Evolutionary conservation across 2,329 filamentous ascomycete species (phyloP).

Genomic region (Hymenoscyphus repandus): DNA sequence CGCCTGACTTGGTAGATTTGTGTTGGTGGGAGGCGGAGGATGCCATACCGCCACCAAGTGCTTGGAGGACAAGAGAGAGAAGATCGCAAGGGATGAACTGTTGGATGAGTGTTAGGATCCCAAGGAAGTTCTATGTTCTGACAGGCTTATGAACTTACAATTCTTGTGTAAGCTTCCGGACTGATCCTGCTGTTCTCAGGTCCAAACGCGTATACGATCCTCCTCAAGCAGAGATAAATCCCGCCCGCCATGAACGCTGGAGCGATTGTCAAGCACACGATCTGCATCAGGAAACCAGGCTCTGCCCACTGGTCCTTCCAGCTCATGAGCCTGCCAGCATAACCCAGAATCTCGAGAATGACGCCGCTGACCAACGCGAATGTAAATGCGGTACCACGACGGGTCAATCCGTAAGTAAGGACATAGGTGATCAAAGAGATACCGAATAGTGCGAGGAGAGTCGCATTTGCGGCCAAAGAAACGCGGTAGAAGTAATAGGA

Average conservation of each 20-base stretch:
- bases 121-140: no score
- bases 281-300: conserved; percentile 48
- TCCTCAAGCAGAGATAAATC: conserved; percentile 56
- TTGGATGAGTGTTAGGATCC: conserved; percentile 21
- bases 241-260: conserved; percentile 61
- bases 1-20: conserved; percentile 36
- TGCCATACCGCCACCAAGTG: conserved; percentile 49
- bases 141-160: no score
- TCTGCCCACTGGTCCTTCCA: conserved; percentile 47
- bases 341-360: conserved; percentile 52
- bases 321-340: conserved; percentile 51
- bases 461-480: conserved; percentile 45
- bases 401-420: conserved; percentile 37
- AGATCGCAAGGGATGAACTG: conserved; percentile 61
- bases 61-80: conserved; percentile 55
- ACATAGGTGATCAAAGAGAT: conserved; percentile 39
- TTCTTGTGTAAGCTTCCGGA: conserved; percentile 43
- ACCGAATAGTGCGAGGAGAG: conserved; percentile 47
- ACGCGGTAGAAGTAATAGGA: conserved; percentile 50
- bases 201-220: conserved; percentile 44
- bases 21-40: conserved; percentile 8
- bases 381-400: conserved; percentile 45
- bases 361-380: conserved; percentile 50
- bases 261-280: conserved; percentile 57
- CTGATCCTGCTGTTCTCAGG: conserved; percentile 43